phyloP scores from a whole-genome alignment of 163 green algal genomes.

The Scenedesmus sp. region DNA sequence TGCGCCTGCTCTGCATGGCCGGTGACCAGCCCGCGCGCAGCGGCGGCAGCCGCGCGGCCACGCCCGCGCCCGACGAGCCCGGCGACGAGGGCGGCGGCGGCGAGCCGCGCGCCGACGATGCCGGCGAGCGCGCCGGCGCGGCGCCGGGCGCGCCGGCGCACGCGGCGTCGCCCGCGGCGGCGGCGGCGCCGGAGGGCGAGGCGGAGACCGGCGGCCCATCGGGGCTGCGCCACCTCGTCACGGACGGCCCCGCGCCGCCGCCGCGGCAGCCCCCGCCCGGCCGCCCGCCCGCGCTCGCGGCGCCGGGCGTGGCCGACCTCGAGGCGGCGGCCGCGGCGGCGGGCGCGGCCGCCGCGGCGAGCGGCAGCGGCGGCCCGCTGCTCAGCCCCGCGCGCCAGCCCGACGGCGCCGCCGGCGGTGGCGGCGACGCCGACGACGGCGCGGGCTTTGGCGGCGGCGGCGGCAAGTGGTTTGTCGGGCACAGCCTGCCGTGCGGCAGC shows the following conservation, averaged over 20 bases:
- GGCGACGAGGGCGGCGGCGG: neutral
- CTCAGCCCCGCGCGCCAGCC: neutral
- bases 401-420: neutral
- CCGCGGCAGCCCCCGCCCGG: too few relatives aligned
- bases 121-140: neutral
- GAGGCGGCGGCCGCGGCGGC: neutral
- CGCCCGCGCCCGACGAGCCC: neutral
- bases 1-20: constrained; percentile 43
- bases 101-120: neutral
- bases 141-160: too few relatives aligned
- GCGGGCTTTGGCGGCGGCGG: constrained; percentile 5
- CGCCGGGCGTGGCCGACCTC: neutral
- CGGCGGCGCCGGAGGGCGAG: neutral
- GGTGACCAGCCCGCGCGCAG: neutral
- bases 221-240: too few relatives aligned
- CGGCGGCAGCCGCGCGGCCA: neutral
- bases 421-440: constrained; percentile 12
- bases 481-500: constrained; percentile 23
- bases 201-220: neutral
- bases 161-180: neutral
- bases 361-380: neutral
- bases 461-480: constrained; percentile 41
- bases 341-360: neutral
- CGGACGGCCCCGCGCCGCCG: too few relatives aligned
- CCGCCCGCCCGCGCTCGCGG: neutral